Base-by-base conservation (phyloP, 441 rosid genomes). In the Biscutella laevigata region DNA sequence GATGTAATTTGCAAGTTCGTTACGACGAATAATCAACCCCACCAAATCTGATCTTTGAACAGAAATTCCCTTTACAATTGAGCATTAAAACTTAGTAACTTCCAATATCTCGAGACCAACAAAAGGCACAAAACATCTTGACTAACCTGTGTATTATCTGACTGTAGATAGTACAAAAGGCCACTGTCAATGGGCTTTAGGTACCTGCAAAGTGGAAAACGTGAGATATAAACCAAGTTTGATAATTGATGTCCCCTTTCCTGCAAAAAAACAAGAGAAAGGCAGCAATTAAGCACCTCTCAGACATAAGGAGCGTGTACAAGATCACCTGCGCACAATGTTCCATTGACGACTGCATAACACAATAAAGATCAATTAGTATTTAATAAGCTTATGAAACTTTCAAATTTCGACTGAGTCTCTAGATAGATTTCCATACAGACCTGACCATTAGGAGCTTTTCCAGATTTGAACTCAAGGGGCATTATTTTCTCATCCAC, bases 281-380 rank as follows among this genome's bases (percentile, higher is more conserved):
- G 58, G 37, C 9, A 19, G 60, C 52, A 47, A 29, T 41, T 21
- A 20, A 69, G 61, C 47, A 89, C 99, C 96, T 84, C 66, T 94
- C 99, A 41, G 99, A 94, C 99, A 94, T 88, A 55, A 94, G 96
- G 61, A 94, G 90, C 47, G 94, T 79, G 80, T 94, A 94, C 73
- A 89, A 73, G 71, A 94, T 83, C 74, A 94, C 99, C 77, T 94
- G 99, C 37, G 96, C 99, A 66, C 75, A 34, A 66, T 94, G 99
- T 69, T 94, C 99, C 82, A 74, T 59, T 9, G 95, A 80, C 57
- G 96, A 73, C 98, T 88, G 84, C 77, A 66, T 20, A 65, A 48
- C 70, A 66, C 35, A 26, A 25, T 5, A 53, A 32, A 53, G 45
- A 59, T 35, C 30, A 59, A 52, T 33, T 34, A 24, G 41, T 49